phyloP scores from a whole-genome alignment of 805 yeast species.

The Candida caryicola region DNA sequence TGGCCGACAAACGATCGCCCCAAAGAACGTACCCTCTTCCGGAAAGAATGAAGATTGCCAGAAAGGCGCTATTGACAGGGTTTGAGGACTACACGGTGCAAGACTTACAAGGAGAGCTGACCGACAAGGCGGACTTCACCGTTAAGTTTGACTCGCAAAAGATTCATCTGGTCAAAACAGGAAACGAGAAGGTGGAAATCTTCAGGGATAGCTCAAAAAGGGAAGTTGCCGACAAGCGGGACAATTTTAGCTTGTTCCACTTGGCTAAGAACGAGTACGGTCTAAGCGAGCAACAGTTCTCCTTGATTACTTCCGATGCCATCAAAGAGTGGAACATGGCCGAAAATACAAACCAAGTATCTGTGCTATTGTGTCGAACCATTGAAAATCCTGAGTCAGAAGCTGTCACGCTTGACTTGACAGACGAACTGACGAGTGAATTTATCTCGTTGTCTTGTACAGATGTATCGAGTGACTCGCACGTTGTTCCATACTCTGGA shows the following conservation, averaged over 20 bases:
- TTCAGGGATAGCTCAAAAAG: slow-evolving; percentile 1
- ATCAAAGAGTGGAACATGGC: slow-evolving; percentile 6
- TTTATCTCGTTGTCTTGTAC: slow-evolving; percentile 44
- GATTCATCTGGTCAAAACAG: not conserved
- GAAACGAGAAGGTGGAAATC: slow-evolving; percentile 4
- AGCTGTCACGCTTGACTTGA: slow-evolving; percentile 31
- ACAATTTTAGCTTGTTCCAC: slow-evolving; percentile 6
- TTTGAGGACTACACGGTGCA: slow-evolving; percentile 40
- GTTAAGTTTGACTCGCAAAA: slow-evolving; percentile 8
- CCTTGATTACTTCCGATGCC: slow-evolving; percentile 20
- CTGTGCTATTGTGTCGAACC: slow-evolving; percentile 21
- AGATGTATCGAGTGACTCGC: slow-evolving; percentile 37
- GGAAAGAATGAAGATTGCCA: slow-evolving; percentile 59
- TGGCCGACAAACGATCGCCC: slow-evolving; percentile 49
- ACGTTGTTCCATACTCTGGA: slow-evolving; percentile 51
- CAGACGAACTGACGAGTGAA: slow-evolving; percentile 33
- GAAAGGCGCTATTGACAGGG: slow-evolving; percentile 48
- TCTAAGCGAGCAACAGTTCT: slow-evolving; percentile 10
- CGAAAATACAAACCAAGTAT: slow-evolving; percentile 11
- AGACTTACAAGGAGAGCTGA: not conserved
- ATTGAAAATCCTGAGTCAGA: slow-evolving; percentile 8
- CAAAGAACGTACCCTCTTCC: slow-evolving; percentile 50
- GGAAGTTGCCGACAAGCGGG: not conserved
- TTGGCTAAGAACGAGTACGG: slow-evolving; percentile 2
- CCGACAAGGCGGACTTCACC: not conserved